Conservation (phyloP, 352 stramenopile genomes). For the Phytophthora ramorum region DNA sequence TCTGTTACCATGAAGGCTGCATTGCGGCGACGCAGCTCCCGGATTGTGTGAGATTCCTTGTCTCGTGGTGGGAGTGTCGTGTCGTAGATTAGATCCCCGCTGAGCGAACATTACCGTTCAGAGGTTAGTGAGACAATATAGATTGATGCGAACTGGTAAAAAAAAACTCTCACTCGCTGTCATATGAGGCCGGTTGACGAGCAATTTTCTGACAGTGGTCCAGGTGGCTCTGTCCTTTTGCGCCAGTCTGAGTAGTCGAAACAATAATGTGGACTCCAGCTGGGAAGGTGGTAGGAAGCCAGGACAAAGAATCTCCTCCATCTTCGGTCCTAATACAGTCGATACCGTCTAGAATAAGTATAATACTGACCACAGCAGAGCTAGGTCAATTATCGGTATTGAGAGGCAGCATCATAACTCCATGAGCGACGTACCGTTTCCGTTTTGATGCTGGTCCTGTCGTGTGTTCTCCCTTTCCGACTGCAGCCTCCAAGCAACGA, state of each 20-base stretch:
- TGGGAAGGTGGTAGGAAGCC: conserved; percentile 78
- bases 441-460: conserved; percentile 30
- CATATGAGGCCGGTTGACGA: conserved; percentile 65
- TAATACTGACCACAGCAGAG: conserved; percentile 50
- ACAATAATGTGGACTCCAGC: conserved; percentile 76
- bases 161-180: conserved; percentile 55
- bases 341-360: conserved; percentile 83
- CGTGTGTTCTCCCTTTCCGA: conserved; percentile 47
- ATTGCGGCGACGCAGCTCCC: conserved; percentile 70
- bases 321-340: conserved; percentile 85
- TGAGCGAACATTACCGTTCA: conserved; percentile 15
- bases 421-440: conserved; percentile 30
- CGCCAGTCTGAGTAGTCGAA: conserved; percentile 56
- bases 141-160: background rate
- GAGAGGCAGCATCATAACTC: background rate
- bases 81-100: conserved; percentile 76
- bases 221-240: conserved; percentile 38
- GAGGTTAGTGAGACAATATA: background rate
- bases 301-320: conserved; percentile 85
- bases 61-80: conserved; percentile 44
- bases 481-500: conserved; percentile 76
- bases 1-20: conserved; percentile 73
- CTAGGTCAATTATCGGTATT: conserved; percentile 1
- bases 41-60: conserved; percentile 75
- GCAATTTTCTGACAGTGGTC: conserved; percentile 46